These are phyloP conservation scores for Babjeviella inositovora DNA, from an alignment of 805 yeast genomes.

Conservation along the genomic window DNA sequence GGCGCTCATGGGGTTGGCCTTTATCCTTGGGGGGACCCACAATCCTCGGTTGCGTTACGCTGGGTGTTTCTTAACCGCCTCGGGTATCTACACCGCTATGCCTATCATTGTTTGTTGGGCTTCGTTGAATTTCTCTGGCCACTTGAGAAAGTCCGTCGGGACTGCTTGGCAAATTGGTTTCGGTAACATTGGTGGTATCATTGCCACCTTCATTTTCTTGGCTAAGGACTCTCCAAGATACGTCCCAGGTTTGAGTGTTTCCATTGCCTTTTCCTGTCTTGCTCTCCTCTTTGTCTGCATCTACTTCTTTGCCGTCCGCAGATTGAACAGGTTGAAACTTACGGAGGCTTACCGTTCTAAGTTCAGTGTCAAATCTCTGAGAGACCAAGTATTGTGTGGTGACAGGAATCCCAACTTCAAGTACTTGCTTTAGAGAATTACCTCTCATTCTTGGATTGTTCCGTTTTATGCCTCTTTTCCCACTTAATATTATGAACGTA, in stretches of 20 bases:
- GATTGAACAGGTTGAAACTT: no score
- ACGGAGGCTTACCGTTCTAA: no score
- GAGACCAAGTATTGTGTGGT: no score
- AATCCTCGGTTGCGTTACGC: conserved; percentile 32
- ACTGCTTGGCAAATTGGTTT: conserved; percentile 53
- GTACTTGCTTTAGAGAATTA: no score
- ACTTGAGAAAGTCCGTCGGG: conserved; percentile 39
- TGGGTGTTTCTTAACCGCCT: conserved; percentile 43
- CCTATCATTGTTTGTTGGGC: conserved; percentile 59
- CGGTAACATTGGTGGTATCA: conserved; percentile 62
- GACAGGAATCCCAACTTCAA: no score
- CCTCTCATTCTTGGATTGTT: no score
- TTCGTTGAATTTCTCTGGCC: conserved; percentile 46
- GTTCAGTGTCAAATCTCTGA: no score
- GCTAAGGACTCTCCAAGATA: conserved; percentile 42
- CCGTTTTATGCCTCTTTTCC: no score
- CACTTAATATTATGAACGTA: no score
- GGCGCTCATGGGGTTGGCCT: conserved; percentile 38
- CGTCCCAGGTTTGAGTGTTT: conserved; percentile 32
- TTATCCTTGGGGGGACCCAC: conserved; percentile 28
- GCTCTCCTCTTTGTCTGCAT: conserved; percentile 14
- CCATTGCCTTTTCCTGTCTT: conserved; percentile 29
- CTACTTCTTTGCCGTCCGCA: conserved; percentile 20
- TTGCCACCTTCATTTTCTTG: conserved; percentile 41
- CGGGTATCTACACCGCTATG: conserved; percentile 50